A percentile compares a stretch with the other conserved stretches of the same genome.
Conservation (phyloP, 345 rosid genomes). For the Linum usitatissimum region DNA sequence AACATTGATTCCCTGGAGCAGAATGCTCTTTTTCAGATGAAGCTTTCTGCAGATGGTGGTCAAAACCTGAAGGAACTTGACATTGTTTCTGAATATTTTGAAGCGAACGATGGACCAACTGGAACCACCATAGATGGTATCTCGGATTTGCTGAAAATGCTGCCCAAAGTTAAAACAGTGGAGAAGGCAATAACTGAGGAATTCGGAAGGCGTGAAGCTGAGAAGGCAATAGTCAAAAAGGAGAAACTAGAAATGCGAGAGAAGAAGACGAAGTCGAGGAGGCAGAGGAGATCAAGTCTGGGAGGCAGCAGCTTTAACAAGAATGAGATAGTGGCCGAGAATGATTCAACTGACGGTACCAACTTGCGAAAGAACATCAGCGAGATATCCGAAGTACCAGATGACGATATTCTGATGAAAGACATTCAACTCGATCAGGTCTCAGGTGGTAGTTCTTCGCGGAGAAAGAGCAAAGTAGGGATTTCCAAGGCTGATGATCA, state of each 20-base stretch:
- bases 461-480: slow-evolving; percentile 9
- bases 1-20: slow-evolving; percentile 18
- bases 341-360: slow-evolving; percentile 23
- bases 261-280: slow-evolving; percentile 15
- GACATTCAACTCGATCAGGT: slow-evolving; percentile 26
- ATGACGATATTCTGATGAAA: slow-evolving; percentile 18
- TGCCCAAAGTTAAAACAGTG: slow-evolving; percentile 37
- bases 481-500: slow-evolving; percentile 10
- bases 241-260: slow-evolving; percentile 27
- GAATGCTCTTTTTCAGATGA: slow-evolving; percentile 25
- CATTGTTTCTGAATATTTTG: slow-evolving; percentile 21
- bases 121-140: slow-evolving; percentile 21
- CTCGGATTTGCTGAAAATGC: slow-evolving; percentile 43
- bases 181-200: slow-evolving; percentile 17
- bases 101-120: slow-evolving; percentile 5
- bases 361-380: neutral
- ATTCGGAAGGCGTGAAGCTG: slow-evolving; percentile 10
- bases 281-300: slow-evolving; percentile 14
- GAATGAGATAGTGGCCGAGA: slow-evolving; percentile 23
- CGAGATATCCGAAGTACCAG: slow-evolving; percentile 10
- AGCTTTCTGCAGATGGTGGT: slow-evolving; percentile 8
- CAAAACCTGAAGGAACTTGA: slow-evolving; percentile 18
- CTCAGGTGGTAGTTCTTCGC: slow-evolving; percentile 10
- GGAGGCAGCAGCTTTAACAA: slow-evolving; percentile 15
- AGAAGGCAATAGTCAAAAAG: slow-evolving; percentile 45